Evolutionary conservation across 208 protist genomes (phyloP).

Genomic region (Trichomonas tenax): DNA sequence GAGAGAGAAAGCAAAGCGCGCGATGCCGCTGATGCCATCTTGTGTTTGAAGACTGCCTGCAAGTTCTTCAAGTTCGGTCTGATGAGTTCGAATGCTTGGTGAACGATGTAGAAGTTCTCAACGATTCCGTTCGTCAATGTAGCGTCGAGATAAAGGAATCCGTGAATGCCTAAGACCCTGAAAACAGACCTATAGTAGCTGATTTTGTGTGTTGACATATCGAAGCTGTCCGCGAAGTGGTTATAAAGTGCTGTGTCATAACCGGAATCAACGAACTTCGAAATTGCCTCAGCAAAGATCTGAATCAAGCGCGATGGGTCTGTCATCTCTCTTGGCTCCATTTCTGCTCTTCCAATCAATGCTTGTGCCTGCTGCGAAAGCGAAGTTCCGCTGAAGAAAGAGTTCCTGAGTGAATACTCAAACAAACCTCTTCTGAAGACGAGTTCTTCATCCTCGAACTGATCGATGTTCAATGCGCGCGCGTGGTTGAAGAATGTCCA

Average conservation of each 20-base stretch:
- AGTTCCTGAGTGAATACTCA: background rate
- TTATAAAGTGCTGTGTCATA: background rate
- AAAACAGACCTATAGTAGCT: background rate
- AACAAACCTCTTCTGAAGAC: background rate
- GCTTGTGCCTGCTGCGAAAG: background rate
- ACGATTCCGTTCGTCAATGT: background rate
- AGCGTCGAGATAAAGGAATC: background rate
- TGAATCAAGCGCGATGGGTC: background rate
- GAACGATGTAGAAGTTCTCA: background rate
- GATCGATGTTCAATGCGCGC: background rate
- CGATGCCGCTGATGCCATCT: background rate
- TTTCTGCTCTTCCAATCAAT: background rate
- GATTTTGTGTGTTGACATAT: background rate
- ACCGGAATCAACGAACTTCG: background rate
- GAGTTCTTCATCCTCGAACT: background rate
- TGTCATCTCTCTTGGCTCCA: background rate
- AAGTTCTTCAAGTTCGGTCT: background rate
- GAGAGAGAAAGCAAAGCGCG: background rate
- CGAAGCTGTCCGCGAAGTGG: background rate
- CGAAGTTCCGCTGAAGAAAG: background rate
- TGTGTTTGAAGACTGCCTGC: background rate
- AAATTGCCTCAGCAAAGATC: background rate
- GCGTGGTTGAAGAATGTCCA: background rate
- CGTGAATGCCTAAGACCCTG: background rate
- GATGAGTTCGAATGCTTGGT: background rate